Conservation (phyloP, 1,139 yeast genomes). For the Kodamaea ohmeri region DNA sequence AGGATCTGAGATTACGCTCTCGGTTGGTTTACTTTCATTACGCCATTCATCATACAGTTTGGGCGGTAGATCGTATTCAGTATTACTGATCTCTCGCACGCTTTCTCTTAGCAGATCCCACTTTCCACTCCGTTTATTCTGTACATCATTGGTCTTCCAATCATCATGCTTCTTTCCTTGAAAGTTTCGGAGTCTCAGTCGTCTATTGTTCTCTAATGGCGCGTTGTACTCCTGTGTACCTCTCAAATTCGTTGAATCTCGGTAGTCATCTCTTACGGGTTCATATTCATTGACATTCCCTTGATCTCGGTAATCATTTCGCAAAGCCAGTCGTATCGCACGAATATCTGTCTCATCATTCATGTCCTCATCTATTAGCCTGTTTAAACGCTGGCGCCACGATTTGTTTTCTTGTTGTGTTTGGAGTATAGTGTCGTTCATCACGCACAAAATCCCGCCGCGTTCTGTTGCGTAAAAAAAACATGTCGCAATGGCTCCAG, state of each 20-base stretch:
- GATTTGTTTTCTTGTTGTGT: slow-evolving; percentile 15
- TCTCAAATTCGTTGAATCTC: no score
- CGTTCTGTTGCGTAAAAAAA: background rate
- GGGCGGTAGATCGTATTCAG: slow-evolving; percentile 10
- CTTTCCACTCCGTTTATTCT: slow-evolving; percentile 13
- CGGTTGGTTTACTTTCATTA: background rate
- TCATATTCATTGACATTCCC: no score
- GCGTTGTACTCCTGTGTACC: background rate
- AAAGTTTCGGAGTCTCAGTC: no score
- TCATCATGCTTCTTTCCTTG: background rate
- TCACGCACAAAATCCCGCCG: background rate
- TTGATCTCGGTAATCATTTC: slow-evolving; percentile 11
- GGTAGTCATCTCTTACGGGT: no score
- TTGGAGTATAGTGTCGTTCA: slow-evolving; percentile 15
- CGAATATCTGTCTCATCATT: slow-evolving; percentile 10
- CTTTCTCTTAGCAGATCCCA: slow-evolving; percentile 15
- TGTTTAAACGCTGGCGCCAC: slow-evolving; percentile 14
- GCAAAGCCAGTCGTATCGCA: slow-evolving; percentile 1
- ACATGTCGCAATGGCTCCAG: background rate
- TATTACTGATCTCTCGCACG: slow-evolving; percentile 16
- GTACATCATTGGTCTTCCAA: background rate
- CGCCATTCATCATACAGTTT: background rate
- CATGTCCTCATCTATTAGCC: slow-evolving; percentile 14
- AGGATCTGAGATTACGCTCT: slow-evolving; percentile 6
- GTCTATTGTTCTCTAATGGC: background rate